phyloP scores from a whole-genome alignment of 2,329 filamentous ascomycete species.

The Botrytis tulipae region DNA sequence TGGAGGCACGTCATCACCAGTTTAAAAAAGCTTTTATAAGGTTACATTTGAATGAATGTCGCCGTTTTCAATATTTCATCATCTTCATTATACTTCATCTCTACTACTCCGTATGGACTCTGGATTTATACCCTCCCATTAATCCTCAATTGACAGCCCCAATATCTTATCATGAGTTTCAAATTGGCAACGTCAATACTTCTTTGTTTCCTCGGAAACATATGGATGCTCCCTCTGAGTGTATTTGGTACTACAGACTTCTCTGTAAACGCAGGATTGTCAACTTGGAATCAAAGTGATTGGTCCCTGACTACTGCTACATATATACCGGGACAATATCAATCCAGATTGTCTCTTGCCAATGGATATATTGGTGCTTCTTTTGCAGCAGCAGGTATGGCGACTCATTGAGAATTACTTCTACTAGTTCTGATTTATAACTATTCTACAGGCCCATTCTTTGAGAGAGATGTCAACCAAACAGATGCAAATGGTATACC shows the following conservation, averaged over 20 bases:
- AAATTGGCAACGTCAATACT: background rate
- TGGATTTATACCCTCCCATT: background rate
- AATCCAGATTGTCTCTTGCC: constrained; percentile 36
- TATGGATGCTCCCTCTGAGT: background rate
- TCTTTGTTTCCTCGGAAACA: background rate
- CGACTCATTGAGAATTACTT: background rate
- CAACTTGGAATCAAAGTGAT: constrained; percentile 34
- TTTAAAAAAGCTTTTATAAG: background rate
- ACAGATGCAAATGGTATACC: constrained; percentile 34
- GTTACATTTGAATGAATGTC: background rate
- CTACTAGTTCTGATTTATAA: background rate
- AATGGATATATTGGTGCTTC: constrained; percentile 35
- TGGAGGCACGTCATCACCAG: background rate
- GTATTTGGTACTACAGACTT: constrained; percentile 29
- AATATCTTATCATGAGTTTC: background rate
- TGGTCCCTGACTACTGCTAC: constrained; percentile 36
- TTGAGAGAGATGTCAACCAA: constrained; percentile 37
- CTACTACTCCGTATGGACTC: background rate
- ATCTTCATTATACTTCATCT: background rate
- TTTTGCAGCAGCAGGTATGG: constrained; percentile 1
- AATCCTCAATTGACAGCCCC: background rate
- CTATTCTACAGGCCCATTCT: constrained; percentile 34
- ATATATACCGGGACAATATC: constrained; percentile 36
- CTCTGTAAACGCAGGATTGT: constrained; percentile 30
- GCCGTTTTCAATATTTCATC: background rate